phyloP scores from a whole-genome alignment of 2,329 filamentous ascomycete genomes.

The Cladosporium velox region DNA sequence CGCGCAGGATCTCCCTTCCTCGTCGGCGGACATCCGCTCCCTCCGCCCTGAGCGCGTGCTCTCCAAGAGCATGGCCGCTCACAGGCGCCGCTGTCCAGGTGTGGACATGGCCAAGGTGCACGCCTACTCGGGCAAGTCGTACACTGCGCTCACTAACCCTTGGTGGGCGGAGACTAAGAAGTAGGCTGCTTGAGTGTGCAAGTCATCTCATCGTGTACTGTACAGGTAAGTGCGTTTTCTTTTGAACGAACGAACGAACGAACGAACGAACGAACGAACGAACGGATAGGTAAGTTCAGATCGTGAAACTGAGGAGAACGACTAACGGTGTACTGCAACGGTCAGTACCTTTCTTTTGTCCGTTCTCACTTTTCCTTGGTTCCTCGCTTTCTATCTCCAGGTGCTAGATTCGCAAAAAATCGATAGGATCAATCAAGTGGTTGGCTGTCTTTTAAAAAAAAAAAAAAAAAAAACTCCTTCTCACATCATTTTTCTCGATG shows the following conservation, averaged over 20 bases:
- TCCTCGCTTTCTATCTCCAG: too few relatives aligned
- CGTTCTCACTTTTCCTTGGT: too few relatives aligned
- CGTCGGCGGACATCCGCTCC: neutral
- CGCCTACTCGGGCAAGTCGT: slow-evolving; percentile 1
- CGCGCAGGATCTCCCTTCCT: neutral
- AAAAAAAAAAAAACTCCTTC: too few relatives aligned
- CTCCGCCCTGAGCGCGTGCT: neutral
- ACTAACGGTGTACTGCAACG: neutral
- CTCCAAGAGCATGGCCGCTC: neutral
- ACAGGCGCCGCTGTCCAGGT: neutral
- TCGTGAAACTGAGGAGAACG: neutral
- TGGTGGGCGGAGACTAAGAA: neutral
- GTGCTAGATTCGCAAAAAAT: too few relatives aligned
- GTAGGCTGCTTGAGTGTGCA: neutral
- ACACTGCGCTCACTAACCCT: neutral
- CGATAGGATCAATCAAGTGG: too few relatives aligned
- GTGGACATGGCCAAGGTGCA: neutral
- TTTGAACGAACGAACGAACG: neutral
- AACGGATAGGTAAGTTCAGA: neutral
- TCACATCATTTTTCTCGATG: too few relatives aligned
- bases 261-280: too few relatives aligned
- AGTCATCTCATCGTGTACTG: neutral
- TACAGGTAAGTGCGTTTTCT: neutral
- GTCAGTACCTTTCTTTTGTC: too few relatives aligned
- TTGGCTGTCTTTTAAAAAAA: too few relatives aligned